phyloP scores from a whole-genome alignment of 1,284 basidiomycete genomes.

The Pseudozyma tsukubaensis region DNA sequence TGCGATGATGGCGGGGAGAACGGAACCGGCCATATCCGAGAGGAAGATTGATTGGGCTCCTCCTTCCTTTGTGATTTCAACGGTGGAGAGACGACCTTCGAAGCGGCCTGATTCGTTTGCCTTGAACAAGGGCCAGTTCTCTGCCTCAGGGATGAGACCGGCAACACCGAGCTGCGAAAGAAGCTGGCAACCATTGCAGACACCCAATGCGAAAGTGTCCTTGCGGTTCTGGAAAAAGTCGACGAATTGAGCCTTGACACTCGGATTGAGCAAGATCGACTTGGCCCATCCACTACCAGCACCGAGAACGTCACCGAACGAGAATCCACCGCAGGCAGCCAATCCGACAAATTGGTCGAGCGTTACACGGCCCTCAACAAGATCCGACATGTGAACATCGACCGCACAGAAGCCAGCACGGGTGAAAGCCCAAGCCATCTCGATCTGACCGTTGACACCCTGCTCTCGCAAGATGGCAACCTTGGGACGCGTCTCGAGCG shows the following conservation, averaged over 20 bases:
- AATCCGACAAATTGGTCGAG: slow-evolving; percentile 83
- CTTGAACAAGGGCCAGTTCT: slow-evolving; percentile 91
- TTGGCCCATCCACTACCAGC: slow-evolving; percentile 98
- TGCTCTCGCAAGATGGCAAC: slow-evolving; percentile 97
- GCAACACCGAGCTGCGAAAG: slow-evolving; percentile 80
- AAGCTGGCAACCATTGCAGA: slow-evolving; percentile 99
- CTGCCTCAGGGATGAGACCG: slow-evolving; percentile 83
- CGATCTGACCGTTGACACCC: slow-evolving; percentile 96
- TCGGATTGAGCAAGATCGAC: slow-evolving; percentile 84
- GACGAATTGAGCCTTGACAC: slow-evolving; percentile 80
- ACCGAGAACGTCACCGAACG: slow-evolving; percentile 96
- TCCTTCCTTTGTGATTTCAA: slow-evolving; percentile 76
- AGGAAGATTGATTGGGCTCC: slow-evolving; percentile 80
- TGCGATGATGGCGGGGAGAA: slow-evolving; percentile 90
- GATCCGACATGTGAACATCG: slow-evolving; percentile 98
- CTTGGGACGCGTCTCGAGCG: slow-evolving; percentile 76
- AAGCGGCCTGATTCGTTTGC: slow-evolving; percentile 88
- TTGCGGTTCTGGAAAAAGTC: slow-evolving; percentile 80
- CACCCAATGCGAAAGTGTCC: slow-evolving; percentile 88
- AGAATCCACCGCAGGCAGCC: slow-evolving; percentile 97
- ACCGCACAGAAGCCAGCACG: slow-evolving; percentile 92
- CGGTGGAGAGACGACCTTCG: slow-evolving; percentile 85
- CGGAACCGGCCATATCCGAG: slow-evolving; percentile 84
- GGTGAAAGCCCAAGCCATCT: slow-evolving; percentile 98
- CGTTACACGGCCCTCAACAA: slow-evolving; percentile 79